Conservation (phyloP, 345 rosid genomes). For the Murraya paniculata region DNA sequence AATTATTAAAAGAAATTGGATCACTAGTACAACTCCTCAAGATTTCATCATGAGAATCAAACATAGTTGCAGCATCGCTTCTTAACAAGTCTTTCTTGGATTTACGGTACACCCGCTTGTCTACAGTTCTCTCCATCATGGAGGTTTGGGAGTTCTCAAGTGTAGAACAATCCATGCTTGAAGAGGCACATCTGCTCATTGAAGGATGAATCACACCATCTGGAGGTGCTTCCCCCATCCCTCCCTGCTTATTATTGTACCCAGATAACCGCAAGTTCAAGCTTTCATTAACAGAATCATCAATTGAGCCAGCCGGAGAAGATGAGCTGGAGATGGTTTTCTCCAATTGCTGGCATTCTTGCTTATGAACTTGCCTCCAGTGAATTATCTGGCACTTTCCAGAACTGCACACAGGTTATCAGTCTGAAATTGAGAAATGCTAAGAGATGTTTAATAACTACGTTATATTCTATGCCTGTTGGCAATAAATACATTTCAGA, state of each 20-base stretch:
- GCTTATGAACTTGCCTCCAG: conserved; percentile 81
- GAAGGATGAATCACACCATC: conserved; percentile 27
- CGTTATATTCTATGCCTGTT: not conserved
- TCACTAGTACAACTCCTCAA: conserved; percentile 23
- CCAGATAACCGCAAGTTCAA: conserved; percentile 34
- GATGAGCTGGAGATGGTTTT: conserved; percentile 38
- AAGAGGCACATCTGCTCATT: conserved; percentile 20
- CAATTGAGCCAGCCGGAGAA: conserved; percentile 35
- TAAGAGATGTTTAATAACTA: not conserved
- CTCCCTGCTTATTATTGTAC: conserved; percentile 30
- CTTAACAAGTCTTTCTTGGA: conserved; percentile 41
- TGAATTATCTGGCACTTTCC: conserved; percentile 94
- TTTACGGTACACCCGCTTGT: conserved; percentile 35
- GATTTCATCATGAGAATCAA: conserved; percentile 36
- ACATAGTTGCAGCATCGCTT: conserved; percentile 31
- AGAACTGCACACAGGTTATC: conserved; percentile 50
- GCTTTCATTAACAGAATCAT: conserved; percentile 32
- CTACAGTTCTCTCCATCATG: conserved; percentile 39
- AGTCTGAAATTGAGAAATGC: conserved; percentile 8
- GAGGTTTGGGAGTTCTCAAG: conserved; percentile 40
- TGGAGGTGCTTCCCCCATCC: conserved; percentile 26
- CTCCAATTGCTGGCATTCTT: conserved; percentile 57
- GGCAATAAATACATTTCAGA: not conserved
- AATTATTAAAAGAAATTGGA: conserved; percentile 23
- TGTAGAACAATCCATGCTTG: conserved; percentile 30